A percentile compares a stretch with the other conserved stretches of the same genome.
These are phyloP conservation scores for Zopfia rhizophila DNA, from an alignment of 2,329 filamentous ascomycete genomes.

Conservation along the genomic window DNA sequence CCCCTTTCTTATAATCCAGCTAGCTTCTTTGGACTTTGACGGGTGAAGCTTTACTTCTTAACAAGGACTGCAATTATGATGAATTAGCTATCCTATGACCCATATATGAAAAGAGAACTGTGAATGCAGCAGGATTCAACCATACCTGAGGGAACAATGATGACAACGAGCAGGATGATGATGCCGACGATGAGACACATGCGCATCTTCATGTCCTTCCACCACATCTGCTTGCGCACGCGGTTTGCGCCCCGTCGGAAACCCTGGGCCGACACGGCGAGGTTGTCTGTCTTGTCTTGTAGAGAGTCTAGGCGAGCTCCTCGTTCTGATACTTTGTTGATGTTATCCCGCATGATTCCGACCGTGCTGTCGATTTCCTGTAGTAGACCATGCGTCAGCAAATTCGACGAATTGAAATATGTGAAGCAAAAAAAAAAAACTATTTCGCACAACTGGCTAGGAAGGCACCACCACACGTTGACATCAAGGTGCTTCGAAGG, in stretches of 20 bases:
- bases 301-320: slow-evolving; percentile 88
- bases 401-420: neutral
- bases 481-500: neutral
- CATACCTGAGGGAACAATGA: slow-evolving; percentile 92
- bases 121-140: slow-evolving; percentile 16
- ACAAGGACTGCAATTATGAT: neutral
- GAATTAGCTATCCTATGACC: neutral
- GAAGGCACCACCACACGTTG: neutral
- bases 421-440: neutral
- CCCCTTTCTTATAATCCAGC: slow-evolving; percentile 36
- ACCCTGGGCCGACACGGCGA: slow-evolving; percentile 90
- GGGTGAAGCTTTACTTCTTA: slow-evolving; percentile 17
- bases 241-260: slow-evolving; percentile 97
- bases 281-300: slow-evolving; percentile 92
- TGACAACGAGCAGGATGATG: slow-evolving; percentile 89
- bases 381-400: slow-evolving; percentile 21
- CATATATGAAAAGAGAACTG: neutral
- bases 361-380: slow-evolving; percentile 99
- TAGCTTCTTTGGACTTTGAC: slow-evolving; percentile 42
- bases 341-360: slow-evolving; percentile 95
- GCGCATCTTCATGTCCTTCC: slow-evolving; percentile 99
- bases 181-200: slow-evolving; percentile 94
- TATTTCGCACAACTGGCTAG: neutral
- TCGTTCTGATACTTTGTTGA: slow-evolving; percentile 95
- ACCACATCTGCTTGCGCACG: slow-evolving; percentile 97